phyloP scores from a whole-genome alignment of 331 rosid genomes.

The Telfairia occidentalis region DNA sequence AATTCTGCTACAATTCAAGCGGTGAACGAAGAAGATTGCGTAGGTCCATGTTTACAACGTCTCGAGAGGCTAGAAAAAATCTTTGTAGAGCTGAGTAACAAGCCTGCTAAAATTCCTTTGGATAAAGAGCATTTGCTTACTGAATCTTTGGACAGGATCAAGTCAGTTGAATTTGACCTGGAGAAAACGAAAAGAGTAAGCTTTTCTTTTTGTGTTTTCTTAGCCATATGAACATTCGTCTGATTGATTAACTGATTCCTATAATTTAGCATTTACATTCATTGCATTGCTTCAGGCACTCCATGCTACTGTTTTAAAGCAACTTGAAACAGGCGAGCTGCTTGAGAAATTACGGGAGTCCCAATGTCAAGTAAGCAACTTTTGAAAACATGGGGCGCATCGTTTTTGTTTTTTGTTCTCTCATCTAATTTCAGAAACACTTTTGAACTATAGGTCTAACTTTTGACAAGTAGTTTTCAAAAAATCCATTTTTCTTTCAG shows the following conservation, averaged over 20 bases:
- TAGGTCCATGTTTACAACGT: constrained; percentile 58
- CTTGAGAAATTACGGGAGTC: constrained; percentile 56
- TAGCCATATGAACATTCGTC: not conserved
- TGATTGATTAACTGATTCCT: not conserved
- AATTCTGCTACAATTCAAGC: constrained; percentile 35
- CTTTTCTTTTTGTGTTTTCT: constrained; percentile 9
- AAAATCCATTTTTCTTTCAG: not conserved
- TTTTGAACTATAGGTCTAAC: not conserved
- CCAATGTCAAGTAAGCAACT: constrained; percentile 42
- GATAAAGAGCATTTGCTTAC: constrained; percentile 69
- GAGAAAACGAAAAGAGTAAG: constrained; percentile 79
- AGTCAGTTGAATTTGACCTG: constrained; percentile 68
- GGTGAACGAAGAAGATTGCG: constrained; percentile 34
- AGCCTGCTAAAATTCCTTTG: constrained; percentile 58
- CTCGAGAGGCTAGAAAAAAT: constrained; percentile 58
- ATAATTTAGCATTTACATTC: constrained; percentile 4
- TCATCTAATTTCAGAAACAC: not conserved
- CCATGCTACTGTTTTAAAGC: constrained; percentile 54
- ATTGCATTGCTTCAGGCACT: constrained; percentile 38
- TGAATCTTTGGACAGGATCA: constrained; percentile 76
- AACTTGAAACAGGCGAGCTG: constrained; percentile 52
- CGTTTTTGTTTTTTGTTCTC: not conserved
- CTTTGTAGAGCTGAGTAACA: constrained; percentile 47
- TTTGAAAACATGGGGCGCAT: not conserved
- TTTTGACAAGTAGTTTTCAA: not conserved